A percentile compares a stretch with the other conserved stretches of the same genome.
phyloP scores from a whole-genome alignment of 2,329 filamentous ascomycete genomes.

The Xylariaceae sp. region DNA sequence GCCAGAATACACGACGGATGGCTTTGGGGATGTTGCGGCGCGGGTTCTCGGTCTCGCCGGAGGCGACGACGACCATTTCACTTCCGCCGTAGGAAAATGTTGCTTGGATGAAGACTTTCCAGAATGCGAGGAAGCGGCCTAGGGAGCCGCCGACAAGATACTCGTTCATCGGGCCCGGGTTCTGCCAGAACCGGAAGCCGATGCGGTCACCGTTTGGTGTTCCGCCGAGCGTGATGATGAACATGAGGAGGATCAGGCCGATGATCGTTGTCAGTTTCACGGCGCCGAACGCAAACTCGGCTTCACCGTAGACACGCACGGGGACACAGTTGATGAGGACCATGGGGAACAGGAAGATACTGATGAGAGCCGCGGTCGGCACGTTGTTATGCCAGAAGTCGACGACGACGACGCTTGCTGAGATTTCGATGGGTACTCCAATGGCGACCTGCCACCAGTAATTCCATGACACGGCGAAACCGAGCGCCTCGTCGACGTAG shows the following conservation, averaged over 20 bases:
- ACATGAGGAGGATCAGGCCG: conserved; percentile 45
- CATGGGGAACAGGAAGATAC: conserved; percentile 36
- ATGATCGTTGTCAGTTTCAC: conserved; percentile 47
- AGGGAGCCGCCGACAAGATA: conserved; percentile 36
- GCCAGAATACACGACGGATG: conserved; percentile 63
- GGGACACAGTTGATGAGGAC: conserved; percentile 37
- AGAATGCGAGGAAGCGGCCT: conserved; percentile 40
- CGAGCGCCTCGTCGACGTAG: conserved; percentile 44
- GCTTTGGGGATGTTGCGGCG: conserved; percentile 58
- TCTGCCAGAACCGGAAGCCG: conserved; percentile 42
- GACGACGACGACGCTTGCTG: conserved; percentile 42
- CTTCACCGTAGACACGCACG: conserved; percentile 47
- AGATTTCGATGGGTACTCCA: conserved; percentile 45
- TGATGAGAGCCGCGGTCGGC: conserved; percentile 31
- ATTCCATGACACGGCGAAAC: conserved; percentile 47
- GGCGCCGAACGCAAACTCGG: conserved; percentile 47
- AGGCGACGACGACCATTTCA: conserved; percentile 40
- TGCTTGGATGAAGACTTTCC: conserved; percentile 43
- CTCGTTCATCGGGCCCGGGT: conserved; percentile 40
- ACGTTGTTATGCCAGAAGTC: conserved; percentile 39
- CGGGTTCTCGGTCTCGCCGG: conserved; percentile 58
- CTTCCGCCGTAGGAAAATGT: conserved; percentile 46
- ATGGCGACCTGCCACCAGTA: conserved; percentile 49
- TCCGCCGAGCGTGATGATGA: conserved; percentile 46
- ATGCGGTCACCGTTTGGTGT: conserved; percentile 39